These are phyloP conservation scores for Trichophyton benhamiae DNA, from an alignment of 2,329 filamentous ascomycete species.

Conservation along the genomic window DNA sequence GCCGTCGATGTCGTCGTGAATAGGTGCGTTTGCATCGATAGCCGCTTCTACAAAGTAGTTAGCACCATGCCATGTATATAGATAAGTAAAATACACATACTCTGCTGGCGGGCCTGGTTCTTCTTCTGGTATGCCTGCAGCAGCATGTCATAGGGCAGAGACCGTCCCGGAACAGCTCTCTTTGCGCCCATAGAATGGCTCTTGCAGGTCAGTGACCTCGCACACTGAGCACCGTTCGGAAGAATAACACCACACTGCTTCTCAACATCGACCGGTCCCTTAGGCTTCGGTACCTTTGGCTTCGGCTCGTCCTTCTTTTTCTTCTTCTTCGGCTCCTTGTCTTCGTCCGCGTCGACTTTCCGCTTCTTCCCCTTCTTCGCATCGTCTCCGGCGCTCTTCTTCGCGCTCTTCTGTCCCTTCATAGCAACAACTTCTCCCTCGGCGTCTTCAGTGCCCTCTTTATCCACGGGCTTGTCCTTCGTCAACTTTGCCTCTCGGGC, in stretches of 20 bases:
- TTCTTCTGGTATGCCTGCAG: slow-evolving; percentile 87
- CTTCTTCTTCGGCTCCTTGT: slow-evolving; percentile 75
- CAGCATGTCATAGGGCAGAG: slow-evolving; percentile 83
- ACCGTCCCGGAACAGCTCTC: slow-evolving; percentile 72
- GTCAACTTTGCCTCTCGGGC: slow-evolving; percentile 58
- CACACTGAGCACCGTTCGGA: slow-evolving; percentile 75
- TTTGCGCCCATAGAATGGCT: slow-evolving; percentile 93
- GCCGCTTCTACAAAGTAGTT: slow-evolving; percentile 56
- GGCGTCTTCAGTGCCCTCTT: slow-evolving; percentile 34
- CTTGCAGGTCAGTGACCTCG: slow-evolving; percentile 82
- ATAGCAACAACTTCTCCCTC: slow-evolving; percentile 30
- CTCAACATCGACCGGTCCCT: slow-evolving; percentile 88
- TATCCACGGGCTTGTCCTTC: slow-evolving; percentile 36
- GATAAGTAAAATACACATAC: slow-evolving; percentile 39
- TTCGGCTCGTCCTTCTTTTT: slow-evolving; percentile 94
- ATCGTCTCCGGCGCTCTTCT: slow-evolving; percentile 50
- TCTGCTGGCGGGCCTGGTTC: slow-evolving; percentile 96
- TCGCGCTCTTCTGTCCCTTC: slow-evolving; percentile 51
- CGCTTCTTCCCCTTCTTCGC: slow-evolving; percentile 61
- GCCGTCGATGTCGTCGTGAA: slow-evolving; percentile 73
- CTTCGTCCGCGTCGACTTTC: slow-evolving; percentile 58
- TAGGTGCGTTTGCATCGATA: slow-evolving; percentile 81
- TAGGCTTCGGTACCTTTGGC: slow-evolving; percentile 68
- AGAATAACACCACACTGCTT: slow-evolving; percentile 82
- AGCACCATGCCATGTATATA: slow-evolving; percentile 7